Percentiles rank a stretch among this genome's conserved stretches.
Conservation (phyloP, 768 basidiomycete genomes). For the Zangia roseola region DNA sequence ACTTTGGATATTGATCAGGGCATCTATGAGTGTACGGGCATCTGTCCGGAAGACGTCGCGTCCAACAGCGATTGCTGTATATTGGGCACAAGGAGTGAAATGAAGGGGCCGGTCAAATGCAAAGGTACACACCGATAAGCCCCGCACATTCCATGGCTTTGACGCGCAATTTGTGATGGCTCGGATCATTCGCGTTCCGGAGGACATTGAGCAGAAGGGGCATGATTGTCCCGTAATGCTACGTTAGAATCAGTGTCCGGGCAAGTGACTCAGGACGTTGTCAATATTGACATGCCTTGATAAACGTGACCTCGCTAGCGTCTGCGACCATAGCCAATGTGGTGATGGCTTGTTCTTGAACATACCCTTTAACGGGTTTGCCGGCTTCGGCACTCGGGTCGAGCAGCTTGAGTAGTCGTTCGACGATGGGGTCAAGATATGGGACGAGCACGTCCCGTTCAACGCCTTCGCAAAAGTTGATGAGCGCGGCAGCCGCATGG, state of each 20-base stretch:
- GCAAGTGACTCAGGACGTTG: too few relatives aligned
- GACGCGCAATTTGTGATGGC: slow-evolving; percentile 66
- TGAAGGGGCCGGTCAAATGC: neutral
- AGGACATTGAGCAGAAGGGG: slow-evolving; percentile 76
- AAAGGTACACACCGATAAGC: slow-evolving; percentile 60
- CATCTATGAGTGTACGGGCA: slow-evolving; percentile 65
- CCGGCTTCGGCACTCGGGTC: slow-evolving; percentile 48
- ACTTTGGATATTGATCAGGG: slow-evolving; percentile 80
- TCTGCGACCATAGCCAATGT: slow-evolving; percentile 89
- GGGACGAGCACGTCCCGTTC: slow-evolving; percentile 69
- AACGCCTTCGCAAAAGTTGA: slow-evolving; percentile 90
- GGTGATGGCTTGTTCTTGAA: slow-evolving; percentile 87
- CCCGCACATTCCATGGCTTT: slow-evolving; percentile 94
- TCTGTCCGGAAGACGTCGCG: slow-evolving; percentile 76
- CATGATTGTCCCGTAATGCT: slow-evolving; percentile 82
- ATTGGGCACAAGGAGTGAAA: neutral
- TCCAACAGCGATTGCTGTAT: slow-evolving; percentile 80
- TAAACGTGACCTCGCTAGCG: slow-evolving; percentile 76
- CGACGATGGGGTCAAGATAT: slow-evolving; percentile 79
- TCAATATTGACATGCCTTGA: slow-evolving; percentile 45
- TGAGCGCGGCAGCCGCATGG: slow-evolving; percentile 83
- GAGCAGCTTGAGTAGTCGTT: slow-evolving; percentile 55
- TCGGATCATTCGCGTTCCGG: slow-evolving; percentile 62
- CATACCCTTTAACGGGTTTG: slow-evolving; percentile 52
- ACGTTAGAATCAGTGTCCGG: neutral